Conservation (phyloP, 371 early-diverging fungal genomes). For the Lichtheimia corymbifera region DNA sequence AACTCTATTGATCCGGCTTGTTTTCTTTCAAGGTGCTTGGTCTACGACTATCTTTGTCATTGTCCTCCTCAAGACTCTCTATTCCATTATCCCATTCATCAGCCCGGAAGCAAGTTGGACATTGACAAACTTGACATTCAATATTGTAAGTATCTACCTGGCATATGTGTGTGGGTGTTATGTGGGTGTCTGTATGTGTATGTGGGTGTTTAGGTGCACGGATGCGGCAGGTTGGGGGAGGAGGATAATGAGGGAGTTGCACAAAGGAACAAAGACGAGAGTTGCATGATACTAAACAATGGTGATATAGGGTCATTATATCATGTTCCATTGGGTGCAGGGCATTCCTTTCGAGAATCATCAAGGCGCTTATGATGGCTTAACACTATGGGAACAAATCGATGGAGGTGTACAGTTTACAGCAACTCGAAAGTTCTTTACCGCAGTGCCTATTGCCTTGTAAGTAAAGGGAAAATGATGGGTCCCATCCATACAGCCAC, state of each 20-base stretch:
- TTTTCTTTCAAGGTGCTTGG: conserved; percentile 79
- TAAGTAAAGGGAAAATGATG: conserved; percentile 53
- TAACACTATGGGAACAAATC: conserved; percentile 98
- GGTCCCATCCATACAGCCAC: background rate
- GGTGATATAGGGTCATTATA: conserved; percentile 77
- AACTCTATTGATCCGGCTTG: conserved; percentile 7
- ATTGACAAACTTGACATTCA: conserved; percentile 89
- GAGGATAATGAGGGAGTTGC: too few relatives aligned
- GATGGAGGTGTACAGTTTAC: conserved; percentile 96
- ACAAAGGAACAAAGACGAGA: too few relatives aligned
- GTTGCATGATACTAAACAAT: conserved; percentile 2
- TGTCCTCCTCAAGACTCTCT: conserved; percentile 77
- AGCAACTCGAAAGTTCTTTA: conserved; percentile 95
- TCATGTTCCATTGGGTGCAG: conserved; percentile 95
- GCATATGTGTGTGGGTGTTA: background rate
- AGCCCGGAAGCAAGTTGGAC: conserved; percentile 94
- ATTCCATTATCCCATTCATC: conserved; percentile 87
- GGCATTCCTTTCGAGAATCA: conserved; percentile 95
- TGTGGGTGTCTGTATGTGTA: background rate
- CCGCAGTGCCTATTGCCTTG: conserved; percentile 90
- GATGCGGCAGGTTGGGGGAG: too few relatives aligned
- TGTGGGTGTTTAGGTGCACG: too few relatives aligned
- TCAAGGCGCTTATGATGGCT: conserved; percentile 92
- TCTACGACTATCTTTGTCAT: conserved; percentile 81
- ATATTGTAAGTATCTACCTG: conserved; percentile 64